Conservation (phyloP, 805 yeast genomes). For the Kazachstania viticola region DNA sequence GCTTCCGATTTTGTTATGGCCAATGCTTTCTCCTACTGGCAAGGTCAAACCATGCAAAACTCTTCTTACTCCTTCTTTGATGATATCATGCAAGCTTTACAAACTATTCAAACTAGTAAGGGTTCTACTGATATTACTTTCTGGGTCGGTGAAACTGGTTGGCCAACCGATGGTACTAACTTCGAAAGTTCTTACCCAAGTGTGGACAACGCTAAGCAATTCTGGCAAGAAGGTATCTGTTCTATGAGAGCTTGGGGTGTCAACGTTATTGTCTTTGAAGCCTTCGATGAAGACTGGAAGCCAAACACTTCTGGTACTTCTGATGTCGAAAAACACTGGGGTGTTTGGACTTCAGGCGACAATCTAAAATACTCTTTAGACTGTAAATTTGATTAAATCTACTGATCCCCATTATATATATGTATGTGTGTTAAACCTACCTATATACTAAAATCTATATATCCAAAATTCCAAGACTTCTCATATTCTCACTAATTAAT, state of each 20-base stretch:
- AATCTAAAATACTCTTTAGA: slow-evolving; percentile 34
- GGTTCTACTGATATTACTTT: slow-evolving; percentile 78
- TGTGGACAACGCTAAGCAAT: slow-evolving; percentile 59
- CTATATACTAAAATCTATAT: no score
- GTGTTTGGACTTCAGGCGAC: slow-evolving; percentile 56
- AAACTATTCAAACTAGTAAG: slow-evolving; percentile 72
- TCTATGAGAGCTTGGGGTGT: slow-evolving; percentile 94
- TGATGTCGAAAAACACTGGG: slow-evolving; percentile 92
- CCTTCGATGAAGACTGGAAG: slow-evolving; percentile 94
- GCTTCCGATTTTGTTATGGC: slow-evolving; percentile 83
- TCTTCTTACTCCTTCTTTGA: slow-evolving; percentile 88
- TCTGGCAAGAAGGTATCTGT: slow-evolving; percentile 84
- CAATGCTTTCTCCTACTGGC: slow-evolving; percentile 98
- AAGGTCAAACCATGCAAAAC: slow-evolving; percentile 78
- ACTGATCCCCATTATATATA: no score
- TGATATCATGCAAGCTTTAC: slow-evolving; percentile 96
- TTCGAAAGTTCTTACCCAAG: slow-evolving; percentile 59
- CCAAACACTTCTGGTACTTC: slow-evolving; percentile 79
- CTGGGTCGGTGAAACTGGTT: slow-evolving; percentile 97
- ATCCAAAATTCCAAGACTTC: no score
- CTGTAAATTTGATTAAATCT: slow-evolving; percentile 44
- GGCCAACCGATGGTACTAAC: slow-evolving; percentile 82
- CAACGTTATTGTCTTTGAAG: slow-evolving; percentile 87
- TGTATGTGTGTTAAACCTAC: no score
- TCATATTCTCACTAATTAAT: no score